These are phyloP conservation scores for Discostella stelligera DNA, from an alignment of 352 stramenopile species.

Conservation along the genomic window DNA sequence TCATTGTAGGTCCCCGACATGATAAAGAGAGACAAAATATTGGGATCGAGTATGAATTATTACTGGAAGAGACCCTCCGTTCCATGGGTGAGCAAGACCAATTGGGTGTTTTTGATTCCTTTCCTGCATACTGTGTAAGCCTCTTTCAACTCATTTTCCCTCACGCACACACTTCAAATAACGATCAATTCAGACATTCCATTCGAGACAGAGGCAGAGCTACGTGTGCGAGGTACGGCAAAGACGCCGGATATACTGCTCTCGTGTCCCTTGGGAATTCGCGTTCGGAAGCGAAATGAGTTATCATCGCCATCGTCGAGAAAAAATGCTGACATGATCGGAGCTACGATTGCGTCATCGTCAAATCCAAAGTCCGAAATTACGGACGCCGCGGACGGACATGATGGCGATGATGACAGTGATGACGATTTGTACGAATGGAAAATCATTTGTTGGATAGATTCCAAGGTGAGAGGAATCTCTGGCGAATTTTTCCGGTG, in stretches of 20 bases:
- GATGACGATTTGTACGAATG: constrained; percentile 58
- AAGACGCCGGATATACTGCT: constrained; percentile 76
- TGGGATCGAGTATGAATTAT: constrained; percentile 76
- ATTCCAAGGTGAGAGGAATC: constrained; percentile 66
- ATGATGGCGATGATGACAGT: constrained; percentile 1
- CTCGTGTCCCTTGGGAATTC: constrained; percentile 52
- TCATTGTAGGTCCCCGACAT: constrained; percentile 53
- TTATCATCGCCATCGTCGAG: not conserved
- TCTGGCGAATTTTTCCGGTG: not conserved
- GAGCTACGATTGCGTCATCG: not conserved
- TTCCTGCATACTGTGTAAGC: not conserved
- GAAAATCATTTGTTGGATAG: constrained; percentile 80
- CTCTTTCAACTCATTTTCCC: not conserved
- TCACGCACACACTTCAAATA: no score
- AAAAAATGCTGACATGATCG: not conserved
- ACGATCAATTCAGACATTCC: constrained; percentile 52
- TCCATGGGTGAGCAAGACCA: constrained; percentile 45
- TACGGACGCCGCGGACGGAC: not conserved
- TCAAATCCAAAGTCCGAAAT: not conserved
- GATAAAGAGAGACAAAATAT: constrained; percentile 65
- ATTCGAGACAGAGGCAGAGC: constrained; percentile 77
- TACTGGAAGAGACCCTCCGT: constrained; percentile 62
- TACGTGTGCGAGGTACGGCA: constrained; percentile 66
- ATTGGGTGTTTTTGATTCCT: not conserved
- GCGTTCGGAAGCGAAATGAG: constrained; percentile 27